phyloP scores from a whole-genome alignment of 805 yeast species.

The Suhomyces kilbournensis region DNA sequence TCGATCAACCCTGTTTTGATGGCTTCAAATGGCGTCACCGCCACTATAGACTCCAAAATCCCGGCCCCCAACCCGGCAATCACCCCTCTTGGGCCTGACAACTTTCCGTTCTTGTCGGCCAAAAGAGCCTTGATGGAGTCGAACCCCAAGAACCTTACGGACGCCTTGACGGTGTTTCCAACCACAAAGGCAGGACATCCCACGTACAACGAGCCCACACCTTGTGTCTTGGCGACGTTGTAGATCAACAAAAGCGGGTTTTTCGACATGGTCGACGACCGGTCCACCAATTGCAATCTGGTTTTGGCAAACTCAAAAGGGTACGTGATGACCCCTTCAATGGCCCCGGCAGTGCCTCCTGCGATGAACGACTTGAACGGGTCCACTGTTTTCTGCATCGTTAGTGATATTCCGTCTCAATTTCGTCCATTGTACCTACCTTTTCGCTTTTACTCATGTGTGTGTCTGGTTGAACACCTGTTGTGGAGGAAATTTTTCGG shows the following conservation, averaged over 20 bases:
- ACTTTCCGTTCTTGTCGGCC: slow-evolving; percentile 79
- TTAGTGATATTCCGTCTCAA: slow-evolving; percentile 5
- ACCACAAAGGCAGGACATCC: slow-evolving; percentile 97
- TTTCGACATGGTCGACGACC: slow-evolving; percentile 60
- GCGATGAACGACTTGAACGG: slow-evolving; percentile 84
- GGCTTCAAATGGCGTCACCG: slow-evolving; percentile 96
- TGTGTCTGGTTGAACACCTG: not conserved
- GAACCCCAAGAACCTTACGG: slow-evolving; percentile 91
- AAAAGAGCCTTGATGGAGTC: slow-evolving; percentile 78
- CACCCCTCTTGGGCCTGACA: slow-evolving; percentile 88
- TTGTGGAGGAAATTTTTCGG: slow-evolving; percentile 1
- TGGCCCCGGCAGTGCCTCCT: slow-evolving; percentile 96
- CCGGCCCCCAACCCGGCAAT: slow-evolving; percentile 99
- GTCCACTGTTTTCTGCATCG: slow-evolving; percentile 45
- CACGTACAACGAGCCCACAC: slow-evolving; percentile 74
- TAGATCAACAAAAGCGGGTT: slow-evolving; percentile 83
- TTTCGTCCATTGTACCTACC: not conserved
- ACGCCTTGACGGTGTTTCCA: slow-evolving; percentile 94
- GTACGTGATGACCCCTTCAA: slow-evolving; percentile 87
- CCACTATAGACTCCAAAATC: slow-evolving; percentile 81
- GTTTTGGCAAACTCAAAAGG: slow-evolving; percentile 98
- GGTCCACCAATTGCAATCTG: slow-evolving; percentile 76
- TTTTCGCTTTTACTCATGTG: slow-evolving; percentile 2
- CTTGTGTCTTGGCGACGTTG: slow-evolving; percentile 73
- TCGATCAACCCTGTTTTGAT: slow-evolving; percentile 94